Base-by-base conservation (phyloP, 2,329 filamentous ascomycete species). In the Aspergillus phoenicis region DNA sequence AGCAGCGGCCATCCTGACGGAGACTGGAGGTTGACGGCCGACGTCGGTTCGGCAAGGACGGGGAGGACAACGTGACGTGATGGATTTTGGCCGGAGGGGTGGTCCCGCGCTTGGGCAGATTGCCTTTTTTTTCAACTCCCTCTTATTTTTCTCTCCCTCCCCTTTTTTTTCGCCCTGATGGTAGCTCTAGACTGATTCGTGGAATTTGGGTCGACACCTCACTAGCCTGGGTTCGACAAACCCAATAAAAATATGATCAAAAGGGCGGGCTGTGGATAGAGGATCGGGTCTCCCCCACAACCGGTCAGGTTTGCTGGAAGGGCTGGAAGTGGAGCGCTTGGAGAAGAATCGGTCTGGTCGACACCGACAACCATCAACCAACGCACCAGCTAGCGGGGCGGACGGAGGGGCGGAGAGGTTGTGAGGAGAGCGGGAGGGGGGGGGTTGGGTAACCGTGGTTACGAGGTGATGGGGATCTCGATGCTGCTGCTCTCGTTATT, bases 11-110 rank as follows among this genome's bases (percentile, higher is more conserved):
- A 77, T 77, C 64, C 64, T 72, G 62, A 52, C 52, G 54, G 58
- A 55, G 41, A 43, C 41, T 45, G 41, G 41, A 54, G 54, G 39
- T 53, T 53, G 22, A 57, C 38, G 51, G 59, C 33, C 55, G 48
- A 57, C 43, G 43, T 51, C 54, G 49, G 54, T 60, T 57, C 58
- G 57, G 56, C 43, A 39, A 58, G 57, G 57, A 56, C 59, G 61
- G 68, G 64, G 61, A 64, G 65, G 68, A 68, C 66, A 73, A 70
- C 70, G 73, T 75, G 73, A 75, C 73, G 73, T 75, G 71, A 73
- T 72, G 66, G 70, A 73, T 73, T 72, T 70, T 63, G 45, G 51
- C 26, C 47, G 26, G 47, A 33, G 47, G 47, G 47, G 47, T 51
- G 47, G 47, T 51, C 47, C 47, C 47, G 47, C 47, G 47, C 47